These are phyloP conservation scores for Gastrolobium bilobum DNA, from an alignment of 306 rosid genomes.

Conservation along the genomic window DNA sequence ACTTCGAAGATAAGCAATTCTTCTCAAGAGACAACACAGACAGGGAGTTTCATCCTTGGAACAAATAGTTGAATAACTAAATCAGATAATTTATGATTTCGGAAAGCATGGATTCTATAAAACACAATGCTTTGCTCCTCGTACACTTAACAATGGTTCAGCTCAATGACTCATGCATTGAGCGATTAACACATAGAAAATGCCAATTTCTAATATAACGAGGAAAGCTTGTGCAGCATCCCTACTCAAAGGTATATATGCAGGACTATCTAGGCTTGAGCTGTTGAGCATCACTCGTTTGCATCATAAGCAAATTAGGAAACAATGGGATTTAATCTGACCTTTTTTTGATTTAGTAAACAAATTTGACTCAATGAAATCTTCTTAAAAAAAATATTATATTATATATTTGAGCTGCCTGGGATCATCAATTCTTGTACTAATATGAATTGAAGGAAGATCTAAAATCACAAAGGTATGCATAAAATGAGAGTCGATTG, in stretches of 20 bases:
- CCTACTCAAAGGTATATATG: neutral
- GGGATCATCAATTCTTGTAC: constrained; percentile 1
- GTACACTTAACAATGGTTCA: neutral
- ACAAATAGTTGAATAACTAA: constrained; percentile 16
- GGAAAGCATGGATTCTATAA: constrained; percentile 25
- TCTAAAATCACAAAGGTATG: neutral
- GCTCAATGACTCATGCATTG: constrained; percentile 8
- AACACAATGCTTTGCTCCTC: constrained; percentile 25
- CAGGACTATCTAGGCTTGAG: constrained; percentile 10
- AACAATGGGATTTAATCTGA: neutral
- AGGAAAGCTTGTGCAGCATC: neutral
- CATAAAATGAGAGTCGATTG: no score
- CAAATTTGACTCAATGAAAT: neutral
- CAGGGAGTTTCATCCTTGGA: constrained; percentile 4
- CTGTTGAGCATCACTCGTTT: neutral
- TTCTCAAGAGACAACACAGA: neutral
- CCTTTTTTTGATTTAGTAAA: neutral
- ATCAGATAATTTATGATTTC: constrained; percentile 13
- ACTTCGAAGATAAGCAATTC: neutral
- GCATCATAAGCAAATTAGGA: constrained; percentile 12
- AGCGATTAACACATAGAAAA: neutral
- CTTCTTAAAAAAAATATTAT: neutral
- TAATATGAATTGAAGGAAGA: neutral
- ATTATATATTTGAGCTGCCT: neutral
- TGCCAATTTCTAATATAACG: neutral